Conservation (phyloP, 768 basidiomycete species). For the Boletus rufocinnamomeus region DNA sequence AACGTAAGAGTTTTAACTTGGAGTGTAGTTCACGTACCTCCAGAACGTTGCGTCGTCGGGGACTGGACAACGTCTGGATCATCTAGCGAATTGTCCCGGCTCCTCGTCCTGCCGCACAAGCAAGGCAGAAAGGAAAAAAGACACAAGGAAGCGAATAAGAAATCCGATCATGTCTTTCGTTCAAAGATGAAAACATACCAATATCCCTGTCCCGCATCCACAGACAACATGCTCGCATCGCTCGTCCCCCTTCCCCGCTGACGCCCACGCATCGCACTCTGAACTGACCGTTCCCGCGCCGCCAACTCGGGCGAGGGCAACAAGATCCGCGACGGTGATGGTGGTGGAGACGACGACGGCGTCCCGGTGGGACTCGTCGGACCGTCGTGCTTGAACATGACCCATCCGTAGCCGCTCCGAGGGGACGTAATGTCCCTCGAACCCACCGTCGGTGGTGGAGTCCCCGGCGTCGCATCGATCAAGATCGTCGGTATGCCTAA, state of each 20-base stretch:
- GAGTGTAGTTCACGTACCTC: constrained; percentile 3
- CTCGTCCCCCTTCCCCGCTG: too few relatives aligned
- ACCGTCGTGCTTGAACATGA: too few relatives aligned
- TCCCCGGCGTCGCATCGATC: constrained; percentile 43
- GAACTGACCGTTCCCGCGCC: constrained; percentile 39
- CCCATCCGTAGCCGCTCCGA: constrained; percentile 8
- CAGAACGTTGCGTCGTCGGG: background rate
- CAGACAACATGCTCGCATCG: background rate
- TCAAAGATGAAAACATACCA: background rate
- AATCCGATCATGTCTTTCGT: background rate
- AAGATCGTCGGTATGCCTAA: constrained; percentile 69
- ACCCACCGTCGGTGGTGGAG: constrained; percentile 34
- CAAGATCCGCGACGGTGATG: constrained; percentile 8
- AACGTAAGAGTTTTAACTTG: background rate
- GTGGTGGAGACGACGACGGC: constrained; percentile 1
- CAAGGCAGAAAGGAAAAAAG: too few relatives aligned
- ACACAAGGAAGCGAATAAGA: background rate
- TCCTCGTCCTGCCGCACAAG: background rate
- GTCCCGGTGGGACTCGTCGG: background rate
- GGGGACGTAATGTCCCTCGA: constrained; percentile 59
- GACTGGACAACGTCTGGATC: background rate
- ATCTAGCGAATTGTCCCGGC: background rate
- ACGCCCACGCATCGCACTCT: background rate
- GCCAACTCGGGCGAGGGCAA: constrained; percentile 20
- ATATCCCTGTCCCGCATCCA: constrained; percentile 1